Evolutionary conservation across 441 rosid genomes (phyloP).

Genomic region (Arabidopsis lyrata): DNA sequence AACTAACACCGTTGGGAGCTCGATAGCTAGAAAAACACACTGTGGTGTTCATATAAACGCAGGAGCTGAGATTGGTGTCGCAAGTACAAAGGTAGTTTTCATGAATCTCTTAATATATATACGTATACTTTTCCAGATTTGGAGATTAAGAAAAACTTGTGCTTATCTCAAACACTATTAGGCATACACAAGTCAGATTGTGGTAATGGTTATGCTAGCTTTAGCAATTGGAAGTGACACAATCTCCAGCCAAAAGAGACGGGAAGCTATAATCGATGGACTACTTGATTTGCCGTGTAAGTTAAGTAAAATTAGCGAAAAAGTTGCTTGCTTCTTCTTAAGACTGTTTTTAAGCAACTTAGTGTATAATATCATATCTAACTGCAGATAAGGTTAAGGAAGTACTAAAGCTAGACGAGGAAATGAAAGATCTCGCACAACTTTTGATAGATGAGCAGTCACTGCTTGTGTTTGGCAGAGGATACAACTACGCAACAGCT

Average conservation of each 20-base stretch:
- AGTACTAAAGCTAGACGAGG: slow-evolving; percentile 84
- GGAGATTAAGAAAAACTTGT: slow-evolving; percentile 5
- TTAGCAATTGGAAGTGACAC: slow-evolving; percentile 88
- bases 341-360: neutral
- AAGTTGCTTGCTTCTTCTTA: slow-evolving; percentile 1
- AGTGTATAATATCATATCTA: neutral
- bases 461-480: slow-evolving; percentile 93
- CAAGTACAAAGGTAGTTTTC: slow-evolving; percentile 82
- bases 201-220: slow-evolving; percentile 96
- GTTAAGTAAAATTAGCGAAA: slow-evolving; percentile 22
- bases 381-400: slow-evolving; percentile 81
- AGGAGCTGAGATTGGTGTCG: slow-evolving; percentile 96
- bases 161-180: slow-evolving; percentile 38
- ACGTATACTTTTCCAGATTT: slow-evolving; percentile 26
- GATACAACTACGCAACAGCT: slow-evolving; percentile 92
- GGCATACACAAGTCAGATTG: slow-evolving; percentile 99
- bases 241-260: slow-evolving; percentile 69
- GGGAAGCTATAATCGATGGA: slow-evolving; percentile 86
- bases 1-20: slow-evolving; percentile 96
- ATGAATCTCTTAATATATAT: neutral
- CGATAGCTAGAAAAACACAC: slow-evolving; percentile 88
- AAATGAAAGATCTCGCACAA: slow-evolving; percentile 89
- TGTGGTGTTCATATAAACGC: slow-evolving; percentile 97
- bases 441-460: slow-evolving; percentile 82
- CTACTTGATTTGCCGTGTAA: slow-evolving; percentile 81